These are phyloP conservation scores for Neckera pumila DNA, from an alignment of 225 moss, liverwort and hornwort genomes.

Conservation along the genomic window DNA sequence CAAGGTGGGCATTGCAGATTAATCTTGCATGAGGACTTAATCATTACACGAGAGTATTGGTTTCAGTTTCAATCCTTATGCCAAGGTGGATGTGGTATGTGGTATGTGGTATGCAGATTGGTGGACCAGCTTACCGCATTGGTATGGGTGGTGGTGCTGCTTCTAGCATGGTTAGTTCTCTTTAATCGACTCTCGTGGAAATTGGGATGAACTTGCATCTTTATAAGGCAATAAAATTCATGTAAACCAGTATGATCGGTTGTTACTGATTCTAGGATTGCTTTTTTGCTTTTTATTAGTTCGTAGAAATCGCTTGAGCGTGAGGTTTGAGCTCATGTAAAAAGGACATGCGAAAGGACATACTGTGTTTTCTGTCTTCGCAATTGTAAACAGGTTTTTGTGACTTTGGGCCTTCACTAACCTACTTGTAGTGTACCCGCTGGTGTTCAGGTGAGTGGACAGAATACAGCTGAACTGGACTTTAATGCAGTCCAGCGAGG, in stretches of 20 bases:
- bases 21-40: not conserved
- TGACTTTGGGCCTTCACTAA: not conserved
- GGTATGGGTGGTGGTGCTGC: conserved; percentile 99
- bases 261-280: not conserved
- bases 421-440: not conserved
- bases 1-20: conserved; percentile 36
- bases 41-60: not conserved
- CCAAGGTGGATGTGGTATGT: not conserved
- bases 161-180: conserved; percentile 85
- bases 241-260: not conserved
- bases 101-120: conserved; percentile 50
- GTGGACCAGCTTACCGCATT: conserved; percentile 93
- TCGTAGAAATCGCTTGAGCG: not conserved
- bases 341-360: not conserved
- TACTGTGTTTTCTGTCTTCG: not conserved
- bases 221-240: not conserved
- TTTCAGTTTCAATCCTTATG: not conserved
- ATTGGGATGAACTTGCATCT: not conserved
- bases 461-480: conserved; percentile 92
- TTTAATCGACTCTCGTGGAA: not conserved
- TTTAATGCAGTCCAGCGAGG: conserved; percentile 99
- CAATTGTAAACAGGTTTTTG: not conserved
- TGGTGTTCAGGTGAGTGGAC: conserved; percentile 72
- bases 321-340: not conserved
- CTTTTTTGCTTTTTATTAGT: not conserved